Base-by-base conservation (phyloP, 768 basidiomycete species). In the Podaxis sp. region DNA sequence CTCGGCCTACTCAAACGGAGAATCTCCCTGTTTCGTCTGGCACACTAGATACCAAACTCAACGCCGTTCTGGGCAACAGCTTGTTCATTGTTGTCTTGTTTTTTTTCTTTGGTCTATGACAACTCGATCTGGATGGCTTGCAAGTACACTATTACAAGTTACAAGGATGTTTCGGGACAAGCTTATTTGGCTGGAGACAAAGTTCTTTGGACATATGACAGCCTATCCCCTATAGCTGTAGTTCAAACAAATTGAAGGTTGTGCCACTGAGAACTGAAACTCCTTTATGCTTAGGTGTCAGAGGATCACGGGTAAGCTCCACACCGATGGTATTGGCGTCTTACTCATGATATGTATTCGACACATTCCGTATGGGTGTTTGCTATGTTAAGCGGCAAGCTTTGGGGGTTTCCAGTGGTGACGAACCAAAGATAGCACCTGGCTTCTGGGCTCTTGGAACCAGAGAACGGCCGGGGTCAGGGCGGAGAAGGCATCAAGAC, bases 311-410 rank as follows among this genome's bases (percentile, higher is more conserved):
- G 33, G 33, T 33, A 33, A 33, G 13, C 66, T 75, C 59, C 75
- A 77, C 39, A 68, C 75, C 2, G 82, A 80, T 62, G 73, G 69
- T 2, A 70, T 80, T 15, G 80, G 81, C 17, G 78, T 74, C 53
- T 67, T 84, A 39, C 74, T 79, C 68, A 75, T 82, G 24, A 72
- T 79, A 19, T 81, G 82, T 65, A 74, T 74, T 6, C 48, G 77
- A 1, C 82, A 83, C 67, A 70, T 82, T 22, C 81, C 82, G 2
- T 83, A 73, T 63, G 82, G 82, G 4, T 84, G 82, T 59, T 84
- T 81, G 2, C 81, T 82, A 62, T 53, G 80, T 70, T 12, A 36
- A 11, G 42, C 42, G 13, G 33, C 8, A 33, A 33, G 33, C 33
- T 33, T 9, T 33, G 33, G 8, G 33, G 33, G 33, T 7, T 33